A percentile compares a stretch with the other conserved stretches of the same genome.
These are phyloP conservation scores for Magnolia kwangsiensis DNA, from an alignment of 164 flowering plant species.

Conservation along the genomic window DNA sequence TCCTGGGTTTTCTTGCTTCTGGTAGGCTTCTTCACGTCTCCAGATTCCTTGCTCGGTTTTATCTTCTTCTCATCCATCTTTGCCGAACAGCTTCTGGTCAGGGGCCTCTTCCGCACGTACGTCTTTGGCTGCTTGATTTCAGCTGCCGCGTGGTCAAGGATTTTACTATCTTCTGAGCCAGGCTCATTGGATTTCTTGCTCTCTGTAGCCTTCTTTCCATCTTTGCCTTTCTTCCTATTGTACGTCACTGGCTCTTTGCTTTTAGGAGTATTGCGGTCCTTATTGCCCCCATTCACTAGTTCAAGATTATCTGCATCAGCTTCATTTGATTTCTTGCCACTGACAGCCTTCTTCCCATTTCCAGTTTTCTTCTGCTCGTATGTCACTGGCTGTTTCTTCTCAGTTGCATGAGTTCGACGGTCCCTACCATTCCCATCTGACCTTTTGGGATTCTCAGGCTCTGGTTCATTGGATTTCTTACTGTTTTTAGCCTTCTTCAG, in stretches of 20 bases:
- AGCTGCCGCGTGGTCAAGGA: not conserved
- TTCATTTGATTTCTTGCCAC: not conserved
- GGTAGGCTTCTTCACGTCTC: not conserved
- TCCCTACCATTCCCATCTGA: not conserved
- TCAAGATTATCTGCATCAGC: not conserved
- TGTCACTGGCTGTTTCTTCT: not conserved
- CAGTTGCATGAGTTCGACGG: not conserved
- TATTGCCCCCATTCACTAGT: not conserved
- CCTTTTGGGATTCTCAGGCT: not conserved
- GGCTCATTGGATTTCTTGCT: not conserved
- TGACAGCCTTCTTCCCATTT: not conserved
- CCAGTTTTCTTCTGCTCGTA: slow-evolving; percentile 20
- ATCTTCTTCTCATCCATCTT: not conserved
- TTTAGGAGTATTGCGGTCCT: not conserved
- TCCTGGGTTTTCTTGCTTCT: not conserved
- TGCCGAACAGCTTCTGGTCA: not conserved
- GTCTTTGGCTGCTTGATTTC: not conserved
- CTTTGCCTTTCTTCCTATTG: not conserved
- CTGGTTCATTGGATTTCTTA: not conserved
- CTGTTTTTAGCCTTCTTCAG: not conserved
- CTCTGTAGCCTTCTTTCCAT: not conserved
- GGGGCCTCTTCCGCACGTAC: not conserved
- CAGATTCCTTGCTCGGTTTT: not conserved
- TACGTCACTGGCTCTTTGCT: not conserved
- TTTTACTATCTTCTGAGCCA: not conserved